Evolutionary conservation across 2,329 filamentous ascomycete species (phyloP).

Genomic region (Colletotrichum echinochloae): DNA sequence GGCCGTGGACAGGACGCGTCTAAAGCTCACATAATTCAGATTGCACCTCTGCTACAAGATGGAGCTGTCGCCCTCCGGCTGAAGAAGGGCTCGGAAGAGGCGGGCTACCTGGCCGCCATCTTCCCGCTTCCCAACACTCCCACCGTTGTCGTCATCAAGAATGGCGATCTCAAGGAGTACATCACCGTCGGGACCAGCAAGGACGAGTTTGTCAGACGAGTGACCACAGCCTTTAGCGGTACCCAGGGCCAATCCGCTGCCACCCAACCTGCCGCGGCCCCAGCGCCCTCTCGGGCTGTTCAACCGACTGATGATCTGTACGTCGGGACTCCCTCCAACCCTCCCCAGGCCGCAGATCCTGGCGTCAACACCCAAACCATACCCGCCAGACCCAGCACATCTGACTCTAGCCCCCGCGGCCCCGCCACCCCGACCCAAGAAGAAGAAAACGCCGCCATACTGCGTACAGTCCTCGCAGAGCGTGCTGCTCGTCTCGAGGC

Average conservation of each 20-base stretch:
- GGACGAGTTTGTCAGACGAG: constrained; percentile 73
- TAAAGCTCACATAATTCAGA: constrained; percentile 5
- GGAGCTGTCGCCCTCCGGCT: constrained; percentile 79
- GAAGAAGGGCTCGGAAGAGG: constrained; percentile 80
- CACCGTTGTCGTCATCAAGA: constrained; percentile 82
- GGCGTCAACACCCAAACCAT: not conserved
- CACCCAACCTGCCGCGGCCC: constrained; percentile 1
- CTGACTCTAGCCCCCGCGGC: constrained; percentile 45
- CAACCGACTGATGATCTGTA: constrained; percentile 15
- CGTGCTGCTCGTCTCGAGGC: constrained; percentile 59
- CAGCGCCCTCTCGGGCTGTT: constrained; percentile 1
- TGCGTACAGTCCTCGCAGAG: constrained; percentile 61
- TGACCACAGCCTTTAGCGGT: constrained; percentile 54
- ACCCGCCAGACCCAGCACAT: constrained; percentile 40
- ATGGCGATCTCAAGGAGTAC: constrained; percentile 83
- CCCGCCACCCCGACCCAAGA: constrained; percentile 43
- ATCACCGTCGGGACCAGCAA: constrained; percentile 73
- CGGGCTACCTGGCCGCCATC: constrained; percentile 83
- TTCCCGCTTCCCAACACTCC: constrained; percentile 85
- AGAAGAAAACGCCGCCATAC: constrained; percentile 37
- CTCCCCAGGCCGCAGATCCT: constrained; percentile 2
- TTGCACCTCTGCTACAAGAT: constrained; percentile 21
- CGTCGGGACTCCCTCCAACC: constrained; percentile 9
- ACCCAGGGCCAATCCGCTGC: constrained; percentile 18
- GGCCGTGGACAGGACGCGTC: too few relatives aligned